Evolutionary conservation across 192 early-diverging fungal genomes (phyloP), one percentile per base, ranked within the genome.

Genomic region (Chytriomyces hyalinus): DNA sequence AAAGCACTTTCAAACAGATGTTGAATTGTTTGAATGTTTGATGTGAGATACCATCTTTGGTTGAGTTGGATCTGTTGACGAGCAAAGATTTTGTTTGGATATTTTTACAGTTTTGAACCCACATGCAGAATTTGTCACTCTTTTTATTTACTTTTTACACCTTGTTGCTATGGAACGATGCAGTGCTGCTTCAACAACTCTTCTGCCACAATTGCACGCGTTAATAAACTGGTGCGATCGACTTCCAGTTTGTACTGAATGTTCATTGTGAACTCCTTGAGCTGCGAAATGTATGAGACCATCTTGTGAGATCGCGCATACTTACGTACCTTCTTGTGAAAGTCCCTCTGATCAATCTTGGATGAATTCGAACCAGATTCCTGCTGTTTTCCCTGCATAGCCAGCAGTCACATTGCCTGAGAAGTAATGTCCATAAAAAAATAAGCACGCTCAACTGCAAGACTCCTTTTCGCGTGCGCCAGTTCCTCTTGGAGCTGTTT

Each of bases 201-300:
- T 28, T 73, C 71, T 15, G 71, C 71, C 8, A 73, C 44, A 15
- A 73, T 73, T 3, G 71, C 71, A 22, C 71, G 53, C 28, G 59
- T 73, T 8, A 73, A 49, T 6, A 73, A 60, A 3, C 60, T 61
- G 7, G 71, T 44, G 15, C 71, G 71, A 63, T 73, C 71, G 13
- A 49, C 26, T 47, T 73, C 71, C 6, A 73, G 71, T n/a, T 73
- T 73, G 20, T 73, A 49, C 45, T 73, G 71, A 3, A 73, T 49
- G 20, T 61, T 73, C 71, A 73, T 73, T 11, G 71, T 73, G 61
- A 73, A 73, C 45, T 73, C 71, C 20, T 63, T 73, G 36, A 73
- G 44, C 71, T 73, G 44, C 6, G 20, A 26, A 36, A 36, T 36
- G 36, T 36, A 4, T 36, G 36, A 36, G 36, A 65, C 28, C 17